Percentiles rank a stretch among this genome's conserved stretches.
These are phyloP conservation scores for Talaromyces marneffei DNA, from an alignment of 2,329 filamentous ascomycete genomes.

Conservation along the genomic window DNA sequence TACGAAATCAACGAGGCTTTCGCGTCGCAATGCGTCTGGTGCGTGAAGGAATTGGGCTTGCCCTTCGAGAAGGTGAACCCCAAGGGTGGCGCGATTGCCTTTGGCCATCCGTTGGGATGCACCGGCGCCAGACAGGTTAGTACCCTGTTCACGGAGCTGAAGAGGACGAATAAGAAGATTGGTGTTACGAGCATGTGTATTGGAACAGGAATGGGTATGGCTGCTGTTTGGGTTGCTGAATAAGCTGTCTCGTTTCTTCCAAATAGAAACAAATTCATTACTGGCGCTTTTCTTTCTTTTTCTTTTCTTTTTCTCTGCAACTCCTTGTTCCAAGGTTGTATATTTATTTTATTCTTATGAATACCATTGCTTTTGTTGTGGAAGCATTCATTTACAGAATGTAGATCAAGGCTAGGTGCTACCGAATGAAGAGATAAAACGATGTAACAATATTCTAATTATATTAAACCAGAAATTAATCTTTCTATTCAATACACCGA, in stretches of 20 bases:
- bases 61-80: conserved; percentile 88
- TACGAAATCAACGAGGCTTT: conserved; percentile 99
- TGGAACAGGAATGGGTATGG: conserved; percentile 97
- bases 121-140: conserved; percentile 91
- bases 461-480: not conserved
- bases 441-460: not conserved
- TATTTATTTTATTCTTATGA: not conserved
- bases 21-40: conserved; percentile 90
- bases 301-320: not conserved
- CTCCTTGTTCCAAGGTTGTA: not conserved
- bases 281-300: not conserved
- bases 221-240: conserved; percentile 91
- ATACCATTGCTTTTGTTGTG: not conserved
- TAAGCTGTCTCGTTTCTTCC: conserved; percentile 39
- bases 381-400: not conserved
- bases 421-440: no score
- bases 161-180: conserved; percentile 74
- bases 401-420: not conserved
- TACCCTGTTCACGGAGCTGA: conserved; percentile 84
- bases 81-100: conserved; percentile 93
- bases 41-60: conserved; percentile 77
- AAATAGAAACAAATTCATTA: not conserved
- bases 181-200: conserved; percentile 96
- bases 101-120: conserved; percentile 90
- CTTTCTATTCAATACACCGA: not conserved